phyloP scores from a whole-genome alignment of 306 rosid species.

The Styphnolobium japonicum region DNA sequence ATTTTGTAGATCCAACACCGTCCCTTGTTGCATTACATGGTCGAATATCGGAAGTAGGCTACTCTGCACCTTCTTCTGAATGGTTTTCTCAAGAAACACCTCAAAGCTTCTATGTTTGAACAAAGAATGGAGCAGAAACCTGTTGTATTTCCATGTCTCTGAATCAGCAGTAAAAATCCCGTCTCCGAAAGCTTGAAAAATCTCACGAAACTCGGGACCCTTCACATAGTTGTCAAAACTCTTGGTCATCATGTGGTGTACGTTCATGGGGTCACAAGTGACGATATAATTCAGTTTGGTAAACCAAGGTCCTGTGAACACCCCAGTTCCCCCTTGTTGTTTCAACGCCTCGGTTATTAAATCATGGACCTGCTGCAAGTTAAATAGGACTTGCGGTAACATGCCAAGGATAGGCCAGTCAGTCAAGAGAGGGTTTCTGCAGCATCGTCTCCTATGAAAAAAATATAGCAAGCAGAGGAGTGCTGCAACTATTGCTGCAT shows the following conservation, averaged over 20 bases:
- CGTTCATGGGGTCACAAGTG: conserved; percentile 41
- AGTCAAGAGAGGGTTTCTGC: background rate
- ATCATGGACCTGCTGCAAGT: conserved; percentile 18
- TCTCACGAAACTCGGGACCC: conserved; percentile 29
- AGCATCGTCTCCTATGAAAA: background rate
- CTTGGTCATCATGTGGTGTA: conserved; percentile 27
- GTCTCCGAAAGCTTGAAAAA: conserved; percentile 37
- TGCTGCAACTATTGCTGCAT: background rate
- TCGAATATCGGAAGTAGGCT: conserved; percentile 25
- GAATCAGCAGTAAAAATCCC: conserved; percentile 38
- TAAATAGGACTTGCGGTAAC: conserved; percentile 13
- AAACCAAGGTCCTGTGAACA: conserved; percentile 39
- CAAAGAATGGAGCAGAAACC: conserved; percentile 18
- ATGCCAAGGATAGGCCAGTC: conserved; percentile 47
- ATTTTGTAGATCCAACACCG: conserved; percentile 34
- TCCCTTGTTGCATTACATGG: background rate
- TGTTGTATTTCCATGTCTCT: conserved; percentile 26
- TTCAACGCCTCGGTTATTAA: background rate
- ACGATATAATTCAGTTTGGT: background rate
- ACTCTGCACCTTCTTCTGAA: background rate
- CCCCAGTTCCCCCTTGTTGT: conserved; percentile 11
- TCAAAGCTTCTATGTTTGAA: background rate
- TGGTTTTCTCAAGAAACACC: conserved; percentile 11
- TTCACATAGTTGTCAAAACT: conserved; percentile 28
- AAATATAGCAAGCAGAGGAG: background rate